Percentiles rank a stretch among this genome's conserved stretches.
phyloP scores from a whole-genome alignment of 78 protist genomes.

The Dictyostelium intermedium region DNA sequence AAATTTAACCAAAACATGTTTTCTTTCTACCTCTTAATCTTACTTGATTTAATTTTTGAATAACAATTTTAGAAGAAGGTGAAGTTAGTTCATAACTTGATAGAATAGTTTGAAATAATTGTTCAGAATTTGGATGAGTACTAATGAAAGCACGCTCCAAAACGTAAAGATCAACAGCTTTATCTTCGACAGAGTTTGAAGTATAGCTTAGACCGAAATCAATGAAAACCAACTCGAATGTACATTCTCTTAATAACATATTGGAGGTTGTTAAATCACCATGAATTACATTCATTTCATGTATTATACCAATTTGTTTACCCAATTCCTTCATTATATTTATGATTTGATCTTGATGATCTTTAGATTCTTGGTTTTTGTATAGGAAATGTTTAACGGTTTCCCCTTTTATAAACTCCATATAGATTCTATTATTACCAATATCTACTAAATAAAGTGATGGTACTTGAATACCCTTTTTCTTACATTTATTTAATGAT shows the following conservation, averaged over 20 bases:
- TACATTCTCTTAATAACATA: conserved; percentile 34
- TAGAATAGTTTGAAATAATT: conserved; percentile 29
- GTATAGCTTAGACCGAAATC: conserved; percentile 91
- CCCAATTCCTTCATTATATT: conserved; percentile 74
- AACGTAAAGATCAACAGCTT: conserved; percentile 96
- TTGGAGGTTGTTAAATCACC: conserved; percentile 96
- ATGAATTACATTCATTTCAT: conserved; percentile 83
- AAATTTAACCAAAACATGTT: conserved; percentile 81
- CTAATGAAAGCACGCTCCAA: conserved; percentile 91
- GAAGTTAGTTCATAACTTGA: conserved; percentile 25
- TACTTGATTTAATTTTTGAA: conserved; percentile 80
- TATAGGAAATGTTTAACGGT: conserved; percentile 57
- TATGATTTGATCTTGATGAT: background rate
- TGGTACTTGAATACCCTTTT: conserved; percentile 57
- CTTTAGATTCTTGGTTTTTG: background rate
- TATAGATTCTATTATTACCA: conserved; percentile 28
- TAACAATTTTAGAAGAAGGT: background rate
- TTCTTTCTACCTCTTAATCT: conserved; percentile 85
- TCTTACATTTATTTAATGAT: conserved; percentile 49
- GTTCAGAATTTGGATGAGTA: conserved; percentile 91
- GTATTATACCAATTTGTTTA: conserved; percentile 71
- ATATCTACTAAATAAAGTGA: conserved; percentile 43
- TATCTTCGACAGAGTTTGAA: conserved; percentile 86
- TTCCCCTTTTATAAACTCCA: conserved; percentile 70
- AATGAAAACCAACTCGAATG: conserved; percentile 62